These are phyloP conservation scores for Neurospora pannonica DNA, from an alignment of 495 filamentous ascomycete genomes.

Conservation along the genomic window DNA sequence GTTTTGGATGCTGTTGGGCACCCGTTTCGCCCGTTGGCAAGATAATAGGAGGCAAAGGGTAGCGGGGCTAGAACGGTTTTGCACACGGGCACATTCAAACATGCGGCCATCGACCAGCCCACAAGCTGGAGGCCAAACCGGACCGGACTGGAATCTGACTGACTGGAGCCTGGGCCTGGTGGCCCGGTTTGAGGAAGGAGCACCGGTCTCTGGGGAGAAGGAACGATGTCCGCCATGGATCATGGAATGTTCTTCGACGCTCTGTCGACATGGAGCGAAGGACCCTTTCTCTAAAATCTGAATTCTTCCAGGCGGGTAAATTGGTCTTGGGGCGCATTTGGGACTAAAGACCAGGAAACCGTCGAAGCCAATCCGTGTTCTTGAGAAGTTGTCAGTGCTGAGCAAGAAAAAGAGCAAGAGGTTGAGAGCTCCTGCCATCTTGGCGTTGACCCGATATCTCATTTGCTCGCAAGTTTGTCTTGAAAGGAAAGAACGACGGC, in stretches of 20 bases:
- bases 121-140: background rate
- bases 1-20: background rate
- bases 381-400: background rate
- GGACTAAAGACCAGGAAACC: background rate
- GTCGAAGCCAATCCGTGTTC: background rate
- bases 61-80: background rate
- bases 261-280: background rate
- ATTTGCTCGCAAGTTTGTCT: background rate
- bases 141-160: background rate
- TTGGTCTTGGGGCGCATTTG: background rate
- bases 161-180: background rate
- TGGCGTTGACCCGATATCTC: background rate
- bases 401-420: background rate
- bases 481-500: background rate
- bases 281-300: background rate
- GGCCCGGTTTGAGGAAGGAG: background rate
- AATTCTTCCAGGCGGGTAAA: background rate
- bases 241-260: background rate
- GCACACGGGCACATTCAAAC: background rate
- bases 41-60: background rate
- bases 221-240: background rate
- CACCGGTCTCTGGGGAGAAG: background rate
- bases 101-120: background rate
- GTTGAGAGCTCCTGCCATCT: background rate
- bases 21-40: too few relatives aligned